A percentile compares a stretch with the other conserved stretches of the same genome.
Evolutionary conservation across 768 basidiomycete species (phyloP).

Genomic region (Sporobolomyces pararoseus): DNA sequence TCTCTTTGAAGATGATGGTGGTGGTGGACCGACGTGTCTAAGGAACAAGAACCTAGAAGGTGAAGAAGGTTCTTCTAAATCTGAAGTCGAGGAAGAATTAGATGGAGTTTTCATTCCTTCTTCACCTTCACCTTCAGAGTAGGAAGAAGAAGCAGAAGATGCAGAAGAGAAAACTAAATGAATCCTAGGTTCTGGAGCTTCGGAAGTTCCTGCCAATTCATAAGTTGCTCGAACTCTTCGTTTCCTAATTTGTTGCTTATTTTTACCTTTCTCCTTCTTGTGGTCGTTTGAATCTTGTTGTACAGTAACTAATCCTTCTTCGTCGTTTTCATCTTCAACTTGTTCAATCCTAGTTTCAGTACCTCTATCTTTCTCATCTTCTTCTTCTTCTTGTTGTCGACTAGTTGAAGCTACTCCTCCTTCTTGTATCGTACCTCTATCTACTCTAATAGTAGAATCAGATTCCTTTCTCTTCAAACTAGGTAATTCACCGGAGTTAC

Average conservation of each 20-base stretch:
- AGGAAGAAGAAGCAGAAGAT: slow-evolving; percentile 32
- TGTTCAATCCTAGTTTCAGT: slow-evolving; percentile 7
- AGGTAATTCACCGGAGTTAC: not conserved
- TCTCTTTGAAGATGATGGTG: not conserved
- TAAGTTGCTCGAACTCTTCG: slow-evolving; percentile 51
- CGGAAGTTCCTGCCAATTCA: slow-evolving; percentile 47
- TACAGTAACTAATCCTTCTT: not conserved
- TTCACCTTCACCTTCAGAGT: not conserved
- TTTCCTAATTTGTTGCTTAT: slow-evolving; percentile 21
- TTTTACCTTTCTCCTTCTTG: not conserved
- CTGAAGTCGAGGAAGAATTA: slow-evolving; percentile 13
- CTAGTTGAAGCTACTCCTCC: slow-evolving; percentile 13
- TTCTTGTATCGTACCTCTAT: not conserved
- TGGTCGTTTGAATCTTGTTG: not conserved
- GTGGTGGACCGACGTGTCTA: slow-evolving; percentile 1
- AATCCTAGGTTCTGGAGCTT: slow-evolving; percentile 49
- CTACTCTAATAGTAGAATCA: not conserved
- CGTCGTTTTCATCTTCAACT: slow-evolving; percentile 12
- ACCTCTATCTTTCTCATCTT: slow-evolving; percentile 46
- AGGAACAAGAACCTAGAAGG: slow-evolving; percentile 33
- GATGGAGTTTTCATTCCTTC: not conserved
- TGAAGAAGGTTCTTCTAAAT: slow-evolving; percentile 10
- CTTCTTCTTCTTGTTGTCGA: not conserved
- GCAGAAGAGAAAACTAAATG: slow-evolving; percentile 46
- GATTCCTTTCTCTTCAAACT: not conserved